Base-by-base conservation (phyloP, 768 basidiomycete genomes). In the Phanerodontia chrysosporium region DNA sequence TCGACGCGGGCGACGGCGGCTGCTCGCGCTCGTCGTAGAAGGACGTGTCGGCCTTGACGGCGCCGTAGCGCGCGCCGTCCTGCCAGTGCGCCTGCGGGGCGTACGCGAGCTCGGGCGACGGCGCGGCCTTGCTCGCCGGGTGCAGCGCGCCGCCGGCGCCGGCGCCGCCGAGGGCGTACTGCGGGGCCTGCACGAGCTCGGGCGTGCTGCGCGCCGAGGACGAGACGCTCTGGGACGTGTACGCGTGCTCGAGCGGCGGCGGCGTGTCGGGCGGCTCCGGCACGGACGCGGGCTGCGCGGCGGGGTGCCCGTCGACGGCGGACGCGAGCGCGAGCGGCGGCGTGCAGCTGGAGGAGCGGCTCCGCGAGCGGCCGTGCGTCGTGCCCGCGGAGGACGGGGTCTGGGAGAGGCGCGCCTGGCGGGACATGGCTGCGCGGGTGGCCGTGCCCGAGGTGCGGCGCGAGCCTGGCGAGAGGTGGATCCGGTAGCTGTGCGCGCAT, bases 401-500 rank as follows among this genome's bases (percentile, higher is more conserved):
- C 60, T 32, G 28, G 3, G 28, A 21, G 49, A 51, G 56, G 60
- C 22, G 22, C 45, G 57, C 69, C 29, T 75, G 74, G 54, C 81
- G 80, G 32, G 78, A 76, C 52, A 81, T 79, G 12, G 83, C 80
- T n/a, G 83, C 80, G 42, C 87, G 80, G 1, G 84, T 81, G 25
- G 77, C 75, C 12, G 78, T 72, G 66, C 72, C 74, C 0, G 87
- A 84, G 67, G 78, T 83, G 49, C 89, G 75, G 29, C 89, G 81
- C 0, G 89, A 91, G 51, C 90, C 87, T 10, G 90, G 90, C 1
- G 89, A 90, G 22, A 91, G 77, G 67, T 91, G 89, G 62, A 91
- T 90, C 21, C 89, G 86, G 67, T 90, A 91, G 65, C 89, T 91
- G 67, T n/a, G n/a, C n/a, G n/a, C n/a, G 1, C 45, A 58, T 30